Conservation (phyloP, 225 moss, liverwort and hornwort genomes). For the Sphagnum contortum region DNA sequence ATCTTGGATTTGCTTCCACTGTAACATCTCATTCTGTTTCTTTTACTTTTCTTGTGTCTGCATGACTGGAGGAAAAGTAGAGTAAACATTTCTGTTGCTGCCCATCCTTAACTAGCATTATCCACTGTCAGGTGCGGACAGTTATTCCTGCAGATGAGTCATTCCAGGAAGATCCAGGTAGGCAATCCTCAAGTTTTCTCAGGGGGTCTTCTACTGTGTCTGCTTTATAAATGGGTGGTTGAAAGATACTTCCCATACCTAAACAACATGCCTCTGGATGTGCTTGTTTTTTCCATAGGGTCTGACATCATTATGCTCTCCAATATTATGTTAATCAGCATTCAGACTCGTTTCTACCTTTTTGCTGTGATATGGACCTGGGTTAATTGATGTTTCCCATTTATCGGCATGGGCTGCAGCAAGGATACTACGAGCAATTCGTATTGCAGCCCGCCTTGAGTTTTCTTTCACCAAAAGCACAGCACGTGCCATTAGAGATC, state of each 20-base stretch:
- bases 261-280: background rate
- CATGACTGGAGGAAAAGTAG: too few species aligned
- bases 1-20: too few species aligned
- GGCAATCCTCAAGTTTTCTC: constrained; percentile 4
- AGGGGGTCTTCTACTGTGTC: background rate
- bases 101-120: too few species aligned
- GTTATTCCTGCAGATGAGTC: constrained; percentile 82
- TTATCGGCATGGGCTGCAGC: constrained; percentile 28
- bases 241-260: too few species aligned
- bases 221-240: too few species aligned
- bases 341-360: too few species aligned
- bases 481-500: constrained; percentile 51
- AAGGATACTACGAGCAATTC: constrained; percentile 88
- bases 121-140: constrained; percentile 51
- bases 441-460: constrained; percentile 84
- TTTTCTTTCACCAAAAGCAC: constrained; percentile 66
- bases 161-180: constrained; percentile 89
- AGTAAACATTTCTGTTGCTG: too few species aligned
- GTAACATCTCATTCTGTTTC: too few species aligned
- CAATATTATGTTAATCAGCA: too few species aligned
- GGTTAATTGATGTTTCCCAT: too few species aligned
- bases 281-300: background rate
- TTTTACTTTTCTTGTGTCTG: too few species aligned
- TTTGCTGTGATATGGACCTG: too few species aligned
- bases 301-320: background rate